phyloP scores from a whole-genome alignment of 106 monocot species.

The Gastrodia elata region DNA sequence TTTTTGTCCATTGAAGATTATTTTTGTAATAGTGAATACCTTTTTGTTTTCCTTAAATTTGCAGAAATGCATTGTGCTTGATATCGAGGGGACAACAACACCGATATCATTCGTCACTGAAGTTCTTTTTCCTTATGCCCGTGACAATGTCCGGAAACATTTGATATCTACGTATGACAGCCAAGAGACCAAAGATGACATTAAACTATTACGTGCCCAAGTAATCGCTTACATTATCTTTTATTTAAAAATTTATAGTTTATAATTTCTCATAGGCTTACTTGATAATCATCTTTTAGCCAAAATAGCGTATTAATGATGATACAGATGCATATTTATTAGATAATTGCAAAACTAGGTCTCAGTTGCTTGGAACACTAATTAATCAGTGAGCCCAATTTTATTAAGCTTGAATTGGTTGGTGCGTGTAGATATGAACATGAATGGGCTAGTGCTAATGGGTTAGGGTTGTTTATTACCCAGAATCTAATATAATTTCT shows the following conservation, averaged over 20 bases:
- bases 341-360: too few relatives aligned
- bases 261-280: not conserved
- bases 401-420: too few relatives aligned
- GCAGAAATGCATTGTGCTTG: constrained; percentile 80
- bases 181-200: constrained; percentile 85
- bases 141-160: constrained; percentile 83
- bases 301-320: not conserved
- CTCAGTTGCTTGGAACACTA: too few relatives aligned
- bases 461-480: too few relatives aligned
- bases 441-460: too few relatives aligned
- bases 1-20: too few relatives aligned
- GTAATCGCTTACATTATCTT: constrained; percentile 29
- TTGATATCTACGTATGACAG: constrained; percentile 65
- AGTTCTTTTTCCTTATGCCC: constrained; percentile 92
- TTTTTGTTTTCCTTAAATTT: constrained; percentile 4
- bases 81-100: constrained; percentile 97
- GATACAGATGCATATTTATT: not conserved
- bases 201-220: constrained; percentile 66
- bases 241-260: not conserved
- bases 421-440: too few relatives aligned
- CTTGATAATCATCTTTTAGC: not conserved
- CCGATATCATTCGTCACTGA: constrained; percentile 96
- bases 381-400: too few relatives aligned
- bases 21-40: not conserved
- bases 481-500: too few relatives aligned